phyloP scores from a whole-genome alignment of 306 rosid genomes.

The Luffa acutangula region DNA sequence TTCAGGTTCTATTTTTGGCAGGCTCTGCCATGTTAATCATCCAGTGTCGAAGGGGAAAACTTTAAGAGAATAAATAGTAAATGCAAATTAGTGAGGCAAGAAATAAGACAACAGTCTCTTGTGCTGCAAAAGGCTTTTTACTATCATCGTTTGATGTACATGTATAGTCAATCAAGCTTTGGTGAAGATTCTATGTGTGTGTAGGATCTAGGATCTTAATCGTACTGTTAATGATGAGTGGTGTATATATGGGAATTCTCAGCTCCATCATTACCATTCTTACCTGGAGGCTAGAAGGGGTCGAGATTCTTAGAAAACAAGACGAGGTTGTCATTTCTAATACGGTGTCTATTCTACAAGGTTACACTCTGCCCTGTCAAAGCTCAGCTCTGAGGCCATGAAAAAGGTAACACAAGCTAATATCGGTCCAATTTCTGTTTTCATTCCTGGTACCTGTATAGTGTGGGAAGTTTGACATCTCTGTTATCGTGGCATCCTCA shows the following conservation, averaged over 20 bases:
- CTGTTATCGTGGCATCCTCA: background rate
- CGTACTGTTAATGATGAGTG: background rate
- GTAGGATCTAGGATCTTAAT: background rate
- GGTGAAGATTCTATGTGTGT: background rate
- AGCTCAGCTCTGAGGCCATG: background rate
- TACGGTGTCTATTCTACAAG: background rate
- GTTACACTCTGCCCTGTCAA: background rate
- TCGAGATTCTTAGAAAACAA: background rate
- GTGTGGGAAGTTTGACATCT: background rate
- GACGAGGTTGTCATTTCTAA: background rate
- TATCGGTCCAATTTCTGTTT: background rate
- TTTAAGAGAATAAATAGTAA: background rate
- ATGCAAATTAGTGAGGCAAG: background rate
- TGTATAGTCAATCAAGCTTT: background rate
- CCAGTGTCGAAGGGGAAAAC: background rate
- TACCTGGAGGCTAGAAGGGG: background rate
- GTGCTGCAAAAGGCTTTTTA: conserved; percentile 3
- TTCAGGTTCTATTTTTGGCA: background rate
- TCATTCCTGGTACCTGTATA: background rate
- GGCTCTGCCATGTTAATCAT: background rate
- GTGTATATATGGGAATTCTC: background rate
- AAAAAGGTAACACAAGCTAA: background rate
- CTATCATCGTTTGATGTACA: background rate
- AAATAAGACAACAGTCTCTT: background rate
- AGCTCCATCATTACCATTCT: background rate